Evolutionary conservation across 495 filamentous ascomycete species (phyloP).

Genomic region (Chaetomidium leptoderma): DNA sequence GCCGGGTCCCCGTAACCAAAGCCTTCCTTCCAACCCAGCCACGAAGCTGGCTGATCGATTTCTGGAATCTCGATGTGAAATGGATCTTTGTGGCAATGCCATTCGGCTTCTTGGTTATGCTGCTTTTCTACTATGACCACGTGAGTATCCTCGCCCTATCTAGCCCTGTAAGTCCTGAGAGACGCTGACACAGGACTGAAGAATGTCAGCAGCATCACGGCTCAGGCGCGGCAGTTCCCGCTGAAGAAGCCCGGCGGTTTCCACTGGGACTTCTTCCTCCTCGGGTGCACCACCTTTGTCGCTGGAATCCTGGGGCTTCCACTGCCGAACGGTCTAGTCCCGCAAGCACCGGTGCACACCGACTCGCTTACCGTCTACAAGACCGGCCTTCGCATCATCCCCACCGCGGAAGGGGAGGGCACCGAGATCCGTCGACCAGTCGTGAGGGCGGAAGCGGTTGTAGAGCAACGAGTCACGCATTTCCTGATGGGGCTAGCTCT

Average conservation of each 20-base stretch:
- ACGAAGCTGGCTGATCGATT: background rate
- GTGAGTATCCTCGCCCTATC: no score
- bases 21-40: background rate
- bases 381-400: background rate
- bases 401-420: background rate
- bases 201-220: constrained; percentile 1
- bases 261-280: constrained; percentile 8
- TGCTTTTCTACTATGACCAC: background rate
- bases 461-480: background rate
- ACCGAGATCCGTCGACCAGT: background rate
- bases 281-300: background rate
- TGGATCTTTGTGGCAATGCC: background rate
- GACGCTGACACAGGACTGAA: no score
- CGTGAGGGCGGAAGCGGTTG: background rate
- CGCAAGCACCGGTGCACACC: constrained; percentile 2
- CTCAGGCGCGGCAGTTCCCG: background rate
- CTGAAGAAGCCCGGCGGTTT: constrained; percentile 1
- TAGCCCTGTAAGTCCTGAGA: no score
- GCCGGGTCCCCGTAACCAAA: background rate
- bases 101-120: background rate
- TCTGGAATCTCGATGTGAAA: background rate
- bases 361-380: background rate
- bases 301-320: background rate
- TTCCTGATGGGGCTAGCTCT: background rate
- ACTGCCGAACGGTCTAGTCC: background rate